phyloP scores from a whole-genome alignment of 139 green algal species.

The Diplosphaera chodatii region DNA sequence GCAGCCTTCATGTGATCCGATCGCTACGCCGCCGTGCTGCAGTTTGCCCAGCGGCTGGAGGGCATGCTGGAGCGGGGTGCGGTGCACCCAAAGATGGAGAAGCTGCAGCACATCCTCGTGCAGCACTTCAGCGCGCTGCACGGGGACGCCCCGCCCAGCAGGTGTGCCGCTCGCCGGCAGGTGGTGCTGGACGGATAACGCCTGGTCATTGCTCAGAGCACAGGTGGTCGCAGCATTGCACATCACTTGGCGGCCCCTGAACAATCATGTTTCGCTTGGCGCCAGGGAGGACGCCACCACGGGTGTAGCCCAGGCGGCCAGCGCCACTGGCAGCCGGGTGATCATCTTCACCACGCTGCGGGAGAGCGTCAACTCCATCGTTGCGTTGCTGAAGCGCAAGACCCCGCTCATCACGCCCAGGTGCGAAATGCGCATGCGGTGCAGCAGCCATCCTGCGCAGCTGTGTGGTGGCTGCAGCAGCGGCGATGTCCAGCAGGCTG shows the following conservation, averaged over 20 bases:
- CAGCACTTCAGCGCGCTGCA: conserved; percentile 37
- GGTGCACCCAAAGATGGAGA: conserved; percentile 57
- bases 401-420: conserved; percentile 41
- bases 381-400: conserved; percentile 45
- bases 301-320: not conserved
- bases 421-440: too few species aligned
- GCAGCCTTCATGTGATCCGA: too few species aligned
- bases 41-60: conserved; percentile 23
- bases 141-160: too few species aligned
- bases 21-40: too few species aligned
- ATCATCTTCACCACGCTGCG: conserved; percentile 50
- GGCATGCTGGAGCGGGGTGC: conserved; percentile 11
- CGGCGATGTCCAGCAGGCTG: not conserved
- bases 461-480: too few species aligned
- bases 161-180: too few species aligned
- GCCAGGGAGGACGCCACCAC: not conserved
- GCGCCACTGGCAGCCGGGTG: conserved; percentile 7
- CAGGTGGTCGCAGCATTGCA: too few species aligned
- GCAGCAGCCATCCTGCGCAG: too few species aligned
- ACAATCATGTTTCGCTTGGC: too few species aligned
- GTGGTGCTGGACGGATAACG: too few species aligned
- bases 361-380: conserved; percentile 67
- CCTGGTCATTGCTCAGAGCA: too few species aligned
- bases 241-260: too few species aligned
- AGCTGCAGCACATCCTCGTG: conserved; percentile 45